phyloP scores from a whole-genome alignment of 148 eudicot species.

The Euryodendron excelsum region DNA sequence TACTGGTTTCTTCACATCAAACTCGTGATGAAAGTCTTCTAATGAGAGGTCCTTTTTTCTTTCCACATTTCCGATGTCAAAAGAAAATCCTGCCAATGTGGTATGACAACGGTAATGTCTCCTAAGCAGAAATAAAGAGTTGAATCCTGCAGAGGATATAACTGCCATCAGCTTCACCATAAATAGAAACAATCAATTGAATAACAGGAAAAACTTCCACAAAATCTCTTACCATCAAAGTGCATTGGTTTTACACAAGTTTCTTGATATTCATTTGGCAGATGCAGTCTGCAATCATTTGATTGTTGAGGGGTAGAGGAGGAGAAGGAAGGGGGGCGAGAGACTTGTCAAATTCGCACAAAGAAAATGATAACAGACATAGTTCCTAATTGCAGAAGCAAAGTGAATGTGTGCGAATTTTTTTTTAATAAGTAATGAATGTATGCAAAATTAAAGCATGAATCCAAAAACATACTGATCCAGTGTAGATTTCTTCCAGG shows the following conservation, averaged over 20 bases:
- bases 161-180: not conserved
- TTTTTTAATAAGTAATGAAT: no score
- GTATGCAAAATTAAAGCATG: slow-evolving; percentile 5
- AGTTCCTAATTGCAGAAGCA: not conserved
- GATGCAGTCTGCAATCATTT: slow-evolving; percentile 39
- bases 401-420: slow-evolving; percentile 4
- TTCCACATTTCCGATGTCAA: slow-evolving; percentile 79
- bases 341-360: slow-evolving; percentile 14
- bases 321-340: not conserved
- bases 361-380: not conserved
- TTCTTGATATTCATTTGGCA: slow-evolving; percentile 35
- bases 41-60: slow-evolving; percentile 55
- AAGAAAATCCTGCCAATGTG: slow-evolving; percentile 63
- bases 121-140: slow-evolving; percentile 74
- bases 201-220: not conserved
- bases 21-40: slow-evolving; percentile 59
- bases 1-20: slow-evolving; percentile 88
- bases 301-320: not conserved
- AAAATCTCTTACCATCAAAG: slow-evolving; percentile 63
- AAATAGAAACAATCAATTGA: not conserved
- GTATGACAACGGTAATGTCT: slow-evolving; percentile 84
- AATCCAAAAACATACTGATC: slow-evolving; percentile 48
- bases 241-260: slow-evolving; percentile 41
- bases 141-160: slow-evolving; percentile 59
- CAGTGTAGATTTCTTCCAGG: slow-evolving; percentile 84